Evolutionary conservation across 2,329 filamentous ascomycete species (phyloP).

Genomic region (Penicillium oxalicum): DNA sequence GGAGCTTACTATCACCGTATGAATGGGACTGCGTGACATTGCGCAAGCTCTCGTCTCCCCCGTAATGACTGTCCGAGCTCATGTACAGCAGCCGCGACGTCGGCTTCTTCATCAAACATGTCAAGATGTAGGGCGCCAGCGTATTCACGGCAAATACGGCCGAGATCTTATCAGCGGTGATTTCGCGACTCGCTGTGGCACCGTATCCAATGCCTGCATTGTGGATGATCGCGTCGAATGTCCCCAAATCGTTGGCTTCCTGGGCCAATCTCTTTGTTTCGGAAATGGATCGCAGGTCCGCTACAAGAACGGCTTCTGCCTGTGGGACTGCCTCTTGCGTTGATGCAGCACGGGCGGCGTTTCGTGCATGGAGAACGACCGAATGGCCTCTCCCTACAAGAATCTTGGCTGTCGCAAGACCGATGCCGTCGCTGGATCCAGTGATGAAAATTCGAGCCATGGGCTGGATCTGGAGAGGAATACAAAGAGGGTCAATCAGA

Average conservation of each 20-base stretch:
- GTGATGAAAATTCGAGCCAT: slow-evolving; percentile 45
- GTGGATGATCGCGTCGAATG: slow-evolving; percentile 53
- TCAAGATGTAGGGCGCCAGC: slow-evolving; percentile 53
- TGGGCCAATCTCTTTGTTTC: slow-evolving; percentile 49
- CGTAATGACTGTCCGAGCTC: slow-evolving; percentile 47
- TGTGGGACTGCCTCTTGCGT: slow-evolving; percentile 45
- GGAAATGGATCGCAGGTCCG: slow-evolving; percentile 48
- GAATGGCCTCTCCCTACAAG: slow-evolving; percentile 49
- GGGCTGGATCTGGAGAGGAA: neutral
- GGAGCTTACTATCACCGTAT: slow-evolving; percentile 53
- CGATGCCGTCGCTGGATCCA: slow-evolving; percentile 54
- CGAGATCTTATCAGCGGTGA: slow-evolving; percentile 44
- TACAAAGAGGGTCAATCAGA: neutral
- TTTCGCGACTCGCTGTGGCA: slow-evolving; percentile 30
- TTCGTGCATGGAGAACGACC: slow-evolving; percentile 54
- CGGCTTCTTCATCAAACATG: slow-evolving; percentile 43
- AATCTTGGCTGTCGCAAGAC: slow-evolving; percentile 46
- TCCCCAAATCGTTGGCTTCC: slow-evolving; percentile 43
- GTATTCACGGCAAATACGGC: slow-evolving; percentile 52
- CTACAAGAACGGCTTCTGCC: slow-evolving; percentile 48
- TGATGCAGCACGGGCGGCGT: slow-evolving; percentile 47
- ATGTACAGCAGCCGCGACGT: slow-evolving; percentile 50
- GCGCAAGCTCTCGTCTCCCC: slow-evolving; percentile 41
- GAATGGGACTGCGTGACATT: slow-evolving; percentile 35
- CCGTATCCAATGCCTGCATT: slow-evolving; percentile 50